Evolutionary conservation across 2,329 filamentous ascomycete species (phyloP).

Genomic region (Aspergillus sp.): DNA sequence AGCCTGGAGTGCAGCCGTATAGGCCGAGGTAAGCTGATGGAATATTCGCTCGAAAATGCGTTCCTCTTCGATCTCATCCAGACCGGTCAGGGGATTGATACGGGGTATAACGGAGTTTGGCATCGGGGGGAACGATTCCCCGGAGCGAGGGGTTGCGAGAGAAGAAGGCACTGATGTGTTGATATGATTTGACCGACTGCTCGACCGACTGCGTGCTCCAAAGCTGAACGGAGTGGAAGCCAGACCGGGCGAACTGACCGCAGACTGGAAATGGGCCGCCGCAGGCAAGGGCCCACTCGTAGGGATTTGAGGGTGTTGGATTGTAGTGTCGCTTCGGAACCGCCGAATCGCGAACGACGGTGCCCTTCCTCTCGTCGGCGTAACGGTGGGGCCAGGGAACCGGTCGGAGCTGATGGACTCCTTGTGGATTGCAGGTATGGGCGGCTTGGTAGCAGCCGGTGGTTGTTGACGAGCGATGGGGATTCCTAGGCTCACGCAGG

Average conservation of each 20-base stretch:
- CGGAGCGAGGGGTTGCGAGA: slow-evolving; percentile 71
- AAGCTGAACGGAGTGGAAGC: slow-evolving; percentile 33
- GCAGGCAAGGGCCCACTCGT: slow-evolving; percentile 32
- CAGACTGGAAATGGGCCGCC: slow-evolving; percentile 27
- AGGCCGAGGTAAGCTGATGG: slow-evolving; percentile 69
- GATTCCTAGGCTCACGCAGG: slow-evolving; percentile 53
- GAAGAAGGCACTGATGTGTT: slow-evolving; percentile 47
- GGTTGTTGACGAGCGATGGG: slow-evolving; percentile 33
- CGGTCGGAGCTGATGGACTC: slow-evolving; percentile 28
- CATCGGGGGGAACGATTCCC: slow-evolving; percentile 68
- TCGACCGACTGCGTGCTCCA: slow-evolving; percentile 44
- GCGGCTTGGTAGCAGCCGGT: slow-evolving; percentile 24
- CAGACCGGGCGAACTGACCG: slow-evolving; percentile 32
- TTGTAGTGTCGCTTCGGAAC: slow-evolving; percentile 52
- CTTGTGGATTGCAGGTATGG: slow-evolving; percentile 31
- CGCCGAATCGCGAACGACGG: slow-evolving; percentile 44
- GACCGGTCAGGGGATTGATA: slow-evolving; percentile 58
- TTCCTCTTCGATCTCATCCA: slow-evolving; percentile 71
- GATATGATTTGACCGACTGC: slow-evolving; percentile 55
- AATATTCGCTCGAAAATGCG: slow-evolving; percentile 80
- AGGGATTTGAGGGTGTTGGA: slow-evolving; percentile 44
- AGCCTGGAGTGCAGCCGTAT: slow-evolving; percentile 69
- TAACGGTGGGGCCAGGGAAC: slow-evolving; percentile 32
- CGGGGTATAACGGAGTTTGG: slow-evolving; percentile 49
- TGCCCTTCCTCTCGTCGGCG: slow-evolving; percentile 48